Conservation (phyloP, 2,329 filamentous ascomycete genomes). For the Penicillium sp. region DNA sequence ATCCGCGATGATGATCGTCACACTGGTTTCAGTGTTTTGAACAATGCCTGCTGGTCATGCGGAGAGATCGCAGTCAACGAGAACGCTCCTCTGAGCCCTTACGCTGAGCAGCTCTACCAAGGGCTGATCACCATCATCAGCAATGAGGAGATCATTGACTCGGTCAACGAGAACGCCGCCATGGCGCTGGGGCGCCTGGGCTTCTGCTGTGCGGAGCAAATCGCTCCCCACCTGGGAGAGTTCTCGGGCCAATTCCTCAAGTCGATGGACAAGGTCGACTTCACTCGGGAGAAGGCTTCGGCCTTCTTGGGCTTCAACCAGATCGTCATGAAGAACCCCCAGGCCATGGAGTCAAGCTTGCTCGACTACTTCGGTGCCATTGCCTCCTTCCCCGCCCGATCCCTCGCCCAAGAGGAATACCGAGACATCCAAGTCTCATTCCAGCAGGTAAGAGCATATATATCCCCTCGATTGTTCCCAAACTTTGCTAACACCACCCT, state of each 20-base stretch:
- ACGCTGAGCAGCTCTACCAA: conserved; percentile 73
- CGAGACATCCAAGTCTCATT: conserved; percentile 70
- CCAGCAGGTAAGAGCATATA: conserved; percentile 64
- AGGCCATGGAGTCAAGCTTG: conserved; percentile 86
- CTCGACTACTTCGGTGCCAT: conserved; percentile 82
- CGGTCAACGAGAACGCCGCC: conserved; percentile 89
- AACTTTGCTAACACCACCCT: background rate
- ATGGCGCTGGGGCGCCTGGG: conserved; percentile 89
- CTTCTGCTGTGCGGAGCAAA: conserved; percentile 70
- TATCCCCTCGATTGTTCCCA: background rate
- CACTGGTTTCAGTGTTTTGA: conserved; percentile 85
- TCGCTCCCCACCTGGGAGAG: conserved; percentile 76
- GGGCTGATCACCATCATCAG: conserved; percentile 80
- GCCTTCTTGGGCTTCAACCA: conserved; percentile 89
- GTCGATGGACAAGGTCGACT: conserved; percentile 80
- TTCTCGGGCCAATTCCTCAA: conserved; percentile 82
- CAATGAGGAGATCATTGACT: conserved; percentile 81
- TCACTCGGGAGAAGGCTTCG: conserved; percentile 91
- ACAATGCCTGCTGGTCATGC: conserved; percentile 97
- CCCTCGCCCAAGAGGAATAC: conserved; percentile 62
- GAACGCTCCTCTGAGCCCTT: conserved; percentile 71
- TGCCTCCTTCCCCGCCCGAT: conserved; percentile 67
- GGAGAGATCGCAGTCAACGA: conserved; percentile 88
- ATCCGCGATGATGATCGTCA: conserved; percentile 79
- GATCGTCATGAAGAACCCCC: conserved; percentile 81